Conservation (phyloP, 306 rosid species). For the Prunus mongolica region DNA sequence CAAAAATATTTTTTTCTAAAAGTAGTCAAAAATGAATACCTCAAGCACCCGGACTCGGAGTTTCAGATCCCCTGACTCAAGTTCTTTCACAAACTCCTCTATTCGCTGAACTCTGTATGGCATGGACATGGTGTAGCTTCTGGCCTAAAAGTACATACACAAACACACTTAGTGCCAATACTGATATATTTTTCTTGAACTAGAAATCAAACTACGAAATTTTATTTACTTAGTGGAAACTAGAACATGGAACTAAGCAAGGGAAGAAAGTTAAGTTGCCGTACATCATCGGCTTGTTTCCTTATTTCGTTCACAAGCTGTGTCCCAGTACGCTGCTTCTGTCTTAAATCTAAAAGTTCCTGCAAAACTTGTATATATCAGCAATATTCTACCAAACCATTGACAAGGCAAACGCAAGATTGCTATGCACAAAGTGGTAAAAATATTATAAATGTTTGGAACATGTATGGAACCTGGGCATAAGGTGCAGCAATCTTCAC, state of each 20-base stretch:
- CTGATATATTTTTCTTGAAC: not conserved
- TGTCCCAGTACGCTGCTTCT: slow-evolving; percentile 51
- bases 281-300: slow-evolving; percentile 88
- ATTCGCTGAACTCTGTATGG: slow-evolving; percentile 90
- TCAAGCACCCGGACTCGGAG: slow-evolving; percentile 94
- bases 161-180: not conserved
- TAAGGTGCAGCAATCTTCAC: slow-evolving; percentile 94
- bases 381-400: slow-evolving; percentile 1
- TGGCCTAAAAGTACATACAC: slow-evolving; percentile 47
- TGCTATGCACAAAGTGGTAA: not conserved
- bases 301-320: slow-evolving; percentile 74
- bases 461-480: slow-evolving; percentile 64
- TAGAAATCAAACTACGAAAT: not conserved
- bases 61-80: slow-evolving; percentile 83
- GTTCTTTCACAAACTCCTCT: slow-evolving; percentile 84
- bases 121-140: slow-evolving; percentile 86
- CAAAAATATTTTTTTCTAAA: not conserved
- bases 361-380: slow-evolving; percentile 29
- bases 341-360: slow-evolving; percentile 85
- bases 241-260: slow-evolving; percentile 13
- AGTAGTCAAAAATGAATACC: slow-evolving; percentile 36
- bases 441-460: not conserved
- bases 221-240: not conserved
- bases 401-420: not conserved
- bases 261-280: slow-evolving; percentile 7